A percentile compares a stretch with the other conserved stretches of the same genome.
Conservation (phyloP, 768 basidiomycete genomes). For the Kwoniella sp. region DNA sequence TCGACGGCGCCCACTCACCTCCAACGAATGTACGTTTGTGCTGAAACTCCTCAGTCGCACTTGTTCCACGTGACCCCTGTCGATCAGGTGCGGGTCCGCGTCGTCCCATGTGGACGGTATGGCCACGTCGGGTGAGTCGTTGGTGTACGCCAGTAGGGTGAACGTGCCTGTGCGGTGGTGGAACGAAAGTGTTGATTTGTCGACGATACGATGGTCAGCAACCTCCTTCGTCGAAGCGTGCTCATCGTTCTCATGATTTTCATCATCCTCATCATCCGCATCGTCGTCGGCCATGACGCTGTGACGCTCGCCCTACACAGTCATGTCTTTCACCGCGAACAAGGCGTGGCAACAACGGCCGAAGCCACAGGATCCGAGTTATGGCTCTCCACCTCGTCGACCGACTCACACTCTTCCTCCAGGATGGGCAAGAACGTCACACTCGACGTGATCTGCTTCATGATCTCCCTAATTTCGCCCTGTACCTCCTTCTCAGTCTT, state of each 20-base stretch:
- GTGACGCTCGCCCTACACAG: too few relatives aligned
- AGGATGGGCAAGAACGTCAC: slow-evolving; percentile 96
- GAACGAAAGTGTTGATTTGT: neutral
- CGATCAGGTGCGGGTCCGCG: slow-evolving; percentile 87
- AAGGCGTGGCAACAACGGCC: too few relatives aligned
- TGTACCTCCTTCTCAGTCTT: slow-evolving; percentile 74
- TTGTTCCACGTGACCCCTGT: slow-evolving; percentile 73
- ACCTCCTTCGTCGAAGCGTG: too few relatives aligned
- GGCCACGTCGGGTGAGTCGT: slow-evolving; percentile 73
- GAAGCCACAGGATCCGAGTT: too few relatives aligned
- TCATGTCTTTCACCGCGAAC: neutral
- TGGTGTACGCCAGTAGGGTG: slow-evolving; percentile 95
- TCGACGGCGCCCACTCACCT: slow-evolving; percentile 37
- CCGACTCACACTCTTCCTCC: slow-evolving; percentile 66
- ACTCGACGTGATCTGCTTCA: slow-evolving; percentile 96
- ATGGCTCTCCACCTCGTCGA: too few relatives aligned
- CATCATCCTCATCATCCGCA: slow-evolving; percentile 7
- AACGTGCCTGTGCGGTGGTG: slow-evolving; percentile 66
- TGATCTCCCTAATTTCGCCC: slow-evolving; percentile 93
- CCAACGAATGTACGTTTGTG: slow-evolving; percentile 93
- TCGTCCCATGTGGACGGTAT: slow-evolving; percentile 97
- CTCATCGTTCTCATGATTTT: too few relatives aligned
- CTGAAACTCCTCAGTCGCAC: slow-evolving; percentile 93
- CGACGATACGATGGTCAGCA: too few relatives aligned
- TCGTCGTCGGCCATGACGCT: too few relatives aligned